A percentile compares a stretch with the other conserved stretches of the same genome.
Conservation (phyloP, 2,329 filamentous ascomycete genomes). For the Colletotrichum sidae region DNA sequence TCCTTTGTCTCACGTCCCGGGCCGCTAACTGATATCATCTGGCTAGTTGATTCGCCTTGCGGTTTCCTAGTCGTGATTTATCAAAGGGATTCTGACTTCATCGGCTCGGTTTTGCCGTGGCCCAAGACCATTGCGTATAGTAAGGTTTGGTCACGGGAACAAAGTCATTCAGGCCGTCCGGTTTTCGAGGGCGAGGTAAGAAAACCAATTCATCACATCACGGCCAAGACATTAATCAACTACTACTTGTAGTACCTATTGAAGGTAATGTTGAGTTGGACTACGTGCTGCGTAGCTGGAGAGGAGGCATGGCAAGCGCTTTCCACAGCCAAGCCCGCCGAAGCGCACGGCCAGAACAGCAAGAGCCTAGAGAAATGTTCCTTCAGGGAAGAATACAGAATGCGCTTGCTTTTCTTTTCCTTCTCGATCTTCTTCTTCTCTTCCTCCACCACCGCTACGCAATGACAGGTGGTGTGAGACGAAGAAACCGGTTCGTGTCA, state of each 20-base stretch:
- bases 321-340: slow-evolving; percentile 8
- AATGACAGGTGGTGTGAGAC: too few species aligned
- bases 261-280: too few species aligned
- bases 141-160: too few species aligned
- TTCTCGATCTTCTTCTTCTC: neutral
- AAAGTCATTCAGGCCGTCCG: too few species aligned
- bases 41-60: too few species aligned
- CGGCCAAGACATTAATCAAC: too few species aligned
- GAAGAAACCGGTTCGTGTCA: too few species aligned
- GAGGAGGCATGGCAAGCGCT: slow-evolving; percentile 15
- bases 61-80: too few species aligned
- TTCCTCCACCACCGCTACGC: too few species aligned
- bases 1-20: slow-evolving; percentile 22
- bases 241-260: too few species aligned
- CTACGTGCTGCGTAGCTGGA: neutral
- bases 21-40: too few species aligned
- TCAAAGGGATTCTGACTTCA: slow-evolving; percentile 32
- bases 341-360: slow-evolving; percentile 9
- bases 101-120: slow-evolving; percentile 25
- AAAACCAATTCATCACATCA: neutral
- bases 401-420: neutral
- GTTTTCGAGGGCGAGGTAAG: slow-evolving; percentile 11
- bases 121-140: slow-evolving; percentile 26
- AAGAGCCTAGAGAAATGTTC: slow-evolving; percentile 2
- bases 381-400: neutral